Evolutionary conservation across 306 rosid species (phyloP).

Genomic region (Betula pendula): DNA sequence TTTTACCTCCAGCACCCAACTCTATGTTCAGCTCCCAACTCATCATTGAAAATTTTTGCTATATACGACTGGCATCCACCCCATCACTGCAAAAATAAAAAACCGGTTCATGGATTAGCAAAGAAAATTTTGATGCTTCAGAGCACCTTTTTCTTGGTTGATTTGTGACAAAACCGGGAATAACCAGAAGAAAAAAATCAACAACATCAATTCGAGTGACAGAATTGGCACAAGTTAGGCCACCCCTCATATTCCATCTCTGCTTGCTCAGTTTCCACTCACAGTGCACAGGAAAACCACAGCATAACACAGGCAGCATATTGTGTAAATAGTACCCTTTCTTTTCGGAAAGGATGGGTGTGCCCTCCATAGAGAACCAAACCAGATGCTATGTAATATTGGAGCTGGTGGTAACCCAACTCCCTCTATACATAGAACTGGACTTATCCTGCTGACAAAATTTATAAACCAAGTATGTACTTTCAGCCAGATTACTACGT

Average conservation of each 20-base stretch:
- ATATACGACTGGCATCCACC: background rate
- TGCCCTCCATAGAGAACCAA: background rate
- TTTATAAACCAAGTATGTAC: background rate
- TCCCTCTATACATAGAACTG: background rate
- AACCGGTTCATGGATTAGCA: background rate
- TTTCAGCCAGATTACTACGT: background rate
- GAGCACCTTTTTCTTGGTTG: background rate
- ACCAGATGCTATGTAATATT: background rate
- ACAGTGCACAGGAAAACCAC: background rate
- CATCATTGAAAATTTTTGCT: background rate
- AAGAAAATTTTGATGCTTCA: background rate
- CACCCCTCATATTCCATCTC: background rate
- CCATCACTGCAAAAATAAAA: slow-evolving; percentile 17
- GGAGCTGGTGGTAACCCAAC: background rate
- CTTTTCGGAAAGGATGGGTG: background rate
- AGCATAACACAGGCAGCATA: background rate
- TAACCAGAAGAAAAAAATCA: background rate
- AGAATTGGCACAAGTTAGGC: background rate
- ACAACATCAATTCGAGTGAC: background rate
- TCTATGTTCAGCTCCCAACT: background rate
- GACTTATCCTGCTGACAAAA: background rate
- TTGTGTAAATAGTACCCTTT: background rate
- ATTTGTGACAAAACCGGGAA: background rate
- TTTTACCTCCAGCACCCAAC: background rate
- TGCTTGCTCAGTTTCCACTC: background rate